Percentiles rank a stretch among this genome's conserved stretches.
These are phyloP conservation scores for Inga oerstediana DNA, from an alignment of 306 rosid species.

Conservation along the genomic window DNA sequence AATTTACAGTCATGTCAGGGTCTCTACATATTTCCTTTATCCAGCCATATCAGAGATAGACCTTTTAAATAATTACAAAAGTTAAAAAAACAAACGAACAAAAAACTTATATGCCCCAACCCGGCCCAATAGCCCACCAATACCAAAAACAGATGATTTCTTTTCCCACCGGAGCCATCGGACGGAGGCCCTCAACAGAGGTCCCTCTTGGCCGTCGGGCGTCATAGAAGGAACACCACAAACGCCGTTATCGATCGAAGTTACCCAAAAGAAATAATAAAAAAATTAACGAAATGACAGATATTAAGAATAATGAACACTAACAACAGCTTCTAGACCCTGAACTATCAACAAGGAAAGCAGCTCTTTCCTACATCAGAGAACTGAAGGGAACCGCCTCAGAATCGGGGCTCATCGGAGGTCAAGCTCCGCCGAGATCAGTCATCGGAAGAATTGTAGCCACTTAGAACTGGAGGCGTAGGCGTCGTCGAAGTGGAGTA, in stretches of 20 bases:
- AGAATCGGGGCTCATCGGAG: slow-evolving; percentile 24
- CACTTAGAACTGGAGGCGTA: slow-evolving; percentile 25
- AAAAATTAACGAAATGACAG: background rate
- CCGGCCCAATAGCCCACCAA: no score
- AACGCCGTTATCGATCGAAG: background rate
- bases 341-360: background rate
- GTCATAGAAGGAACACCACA: background rate
- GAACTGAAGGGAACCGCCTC: background rate
- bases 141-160: no score
- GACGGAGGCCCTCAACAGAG: background rate
- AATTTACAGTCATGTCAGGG: background rate
- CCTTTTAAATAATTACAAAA: no score
- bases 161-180: no score
- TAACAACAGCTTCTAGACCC: background rate
- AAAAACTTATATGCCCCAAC: no score
- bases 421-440: background rate
- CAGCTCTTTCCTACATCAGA: background rate
- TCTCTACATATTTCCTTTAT: background rate
- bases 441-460: background rate
- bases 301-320: background rate
- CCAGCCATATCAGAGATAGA: background rate
- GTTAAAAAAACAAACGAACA: no score
- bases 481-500: slow-evolving; percentile 21
- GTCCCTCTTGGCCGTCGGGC: background rate
- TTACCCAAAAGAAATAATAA: background rate